Percentiles rank a stretch among this genome's conserved stretches.
These are phyloP conservation scores for Cercospora sojina DNA, from an alignment of 2,329 filamentous ascomycete species.

Conservation along the genomic window DNA sequence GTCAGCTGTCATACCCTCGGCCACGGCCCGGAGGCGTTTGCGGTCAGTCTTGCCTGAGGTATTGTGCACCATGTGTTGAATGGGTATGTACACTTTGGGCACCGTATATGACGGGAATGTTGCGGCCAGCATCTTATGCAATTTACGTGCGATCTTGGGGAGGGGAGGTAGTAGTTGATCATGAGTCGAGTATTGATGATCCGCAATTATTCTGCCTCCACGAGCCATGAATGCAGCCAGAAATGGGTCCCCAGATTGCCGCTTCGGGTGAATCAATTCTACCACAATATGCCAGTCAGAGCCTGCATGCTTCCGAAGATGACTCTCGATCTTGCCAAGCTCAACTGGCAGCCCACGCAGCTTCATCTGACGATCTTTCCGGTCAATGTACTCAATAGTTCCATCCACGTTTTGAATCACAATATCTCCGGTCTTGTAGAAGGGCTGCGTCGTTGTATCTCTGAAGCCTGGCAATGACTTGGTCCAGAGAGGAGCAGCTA, in stretches of 20 bases:
- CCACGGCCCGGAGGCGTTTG: neutral
- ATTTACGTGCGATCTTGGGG: neutral
- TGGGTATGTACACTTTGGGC: neutral
- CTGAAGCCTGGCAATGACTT: neutral
- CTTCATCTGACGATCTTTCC: neutral
- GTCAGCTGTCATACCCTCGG: neutral
- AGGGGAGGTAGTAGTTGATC: neutral
- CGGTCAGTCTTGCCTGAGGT: neutral
- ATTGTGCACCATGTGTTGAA: neutral
- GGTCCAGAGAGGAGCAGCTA: neutral
- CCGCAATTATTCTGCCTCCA: neutral
- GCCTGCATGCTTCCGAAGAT: neutral
- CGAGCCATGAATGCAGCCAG: neutral
- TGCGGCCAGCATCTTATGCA: neutral
- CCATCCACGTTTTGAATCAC: neutral
- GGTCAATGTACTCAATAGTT: neutral
- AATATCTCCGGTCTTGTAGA: neutral
- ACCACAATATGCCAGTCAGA: neutral
- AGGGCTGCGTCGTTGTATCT: neutral
- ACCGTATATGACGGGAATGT: neutral
- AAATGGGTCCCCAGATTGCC: neutral
- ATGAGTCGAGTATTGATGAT: neutral
- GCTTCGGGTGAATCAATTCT: neutral
- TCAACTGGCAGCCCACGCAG: neutral
- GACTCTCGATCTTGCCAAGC: neutral